phyloP scores from a whole-genome alignment of 2,329 filamentous ascomycete species.

The Aureobasidium sp. region DNA sequence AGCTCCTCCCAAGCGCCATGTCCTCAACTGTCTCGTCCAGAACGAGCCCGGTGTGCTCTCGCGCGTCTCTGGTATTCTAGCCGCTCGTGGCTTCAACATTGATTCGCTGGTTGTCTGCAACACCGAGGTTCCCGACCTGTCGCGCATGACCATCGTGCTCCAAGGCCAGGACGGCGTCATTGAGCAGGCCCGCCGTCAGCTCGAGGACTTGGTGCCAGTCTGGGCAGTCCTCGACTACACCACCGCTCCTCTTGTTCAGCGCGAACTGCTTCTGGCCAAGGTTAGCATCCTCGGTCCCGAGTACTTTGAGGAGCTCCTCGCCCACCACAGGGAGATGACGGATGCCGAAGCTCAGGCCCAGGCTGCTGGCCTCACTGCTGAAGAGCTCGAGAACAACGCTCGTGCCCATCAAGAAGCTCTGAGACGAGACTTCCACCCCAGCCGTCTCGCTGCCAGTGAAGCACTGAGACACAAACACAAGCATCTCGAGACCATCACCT shows the following conservation, averaged over 20 bases:
- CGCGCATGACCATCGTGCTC: slow-evolving; percentile 97
- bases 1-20: slow-evolving; percentile 82
- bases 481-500: slow-evolving; percentile 92
- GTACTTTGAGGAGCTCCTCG: slow-evolving; percentile 94
- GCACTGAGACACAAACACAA: slow-evolving; percentile 94
- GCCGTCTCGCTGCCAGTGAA: slow-evolving; percentile 74
- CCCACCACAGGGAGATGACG: slow-evolving; percentile 89
- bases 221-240: slow-evolving; percentile 99
- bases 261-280: slow-evolving; percentile 90
- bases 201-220: slow-evolving; percentile 94
- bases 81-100: slow-evolving; percentile 96
- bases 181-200: slow-evolving; percentile 88
- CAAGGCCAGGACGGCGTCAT: slow-evolving; percentile 95
- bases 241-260: slow-evolving; percentile 82
- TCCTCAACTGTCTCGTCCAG: slow-evolving; percentile 97
- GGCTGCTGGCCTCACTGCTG: slow-evolving; percentile 20
- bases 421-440: slow-evolving; percentile 73
- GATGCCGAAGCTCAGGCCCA: slow-evolving; percentile 32
- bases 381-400: slow-evolving; percentile 19
- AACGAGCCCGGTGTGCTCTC: slow-evolving; percentile 98
- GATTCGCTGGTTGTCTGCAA: slow-evolving; percentile 96
- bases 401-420: slow-evolving; percentile 29
- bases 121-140: slow-evolving; percentile 93
- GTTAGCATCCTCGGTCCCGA: slow-evolving; percentile 94
- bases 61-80: slow-evolving; percentile 90